Conservation (phyloP, 306 rosid species). For the Lablab purpureus region DNA sequence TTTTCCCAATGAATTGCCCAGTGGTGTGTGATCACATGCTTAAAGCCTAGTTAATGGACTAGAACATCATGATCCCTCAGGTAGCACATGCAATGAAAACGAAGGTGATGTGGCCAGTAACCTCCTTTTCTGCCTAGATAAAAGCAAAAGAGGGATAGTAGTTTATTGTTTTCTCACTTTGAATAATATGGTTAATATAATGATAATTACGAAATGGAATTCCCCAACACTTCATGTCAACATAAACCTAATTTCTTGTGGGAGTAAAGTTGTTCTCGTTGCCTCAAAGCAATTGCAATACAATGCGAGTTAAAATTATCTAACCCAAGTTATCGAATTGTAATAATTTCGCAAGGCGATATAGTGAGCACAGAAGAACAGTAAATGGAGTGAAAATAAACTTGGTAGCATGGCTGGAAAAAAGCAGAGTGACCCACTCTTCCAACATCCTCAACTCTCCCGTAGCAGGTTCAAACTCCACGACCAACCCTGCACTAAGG, state of each 20-base stretch:
- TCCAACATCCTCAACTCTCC: background rate
- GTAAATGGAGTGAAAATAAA: background rate
- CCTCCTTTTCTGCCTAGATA: conserved; percentile 8
- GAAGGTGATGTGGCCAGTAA: conserved; percentile 17
- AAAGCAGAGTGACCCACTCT: background rate
- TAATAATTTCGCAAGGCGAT: background rate
- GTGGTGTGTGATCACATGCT: background rate
- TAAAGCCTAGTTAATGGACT: background rate
- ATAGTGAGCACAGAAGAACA: background rate
- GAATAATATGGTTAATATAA: background rate
- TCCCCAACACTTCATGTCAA: no score
- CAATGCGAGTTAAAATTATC: background rate
- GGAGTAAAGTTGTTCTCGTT: background rate
- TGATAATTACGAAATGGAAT: background rate
- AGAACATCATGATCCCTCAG: background rate
- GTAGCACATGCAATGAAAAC: no score
- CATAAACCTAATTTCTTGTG: background rate
- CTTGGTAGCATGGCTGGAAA: background rate
- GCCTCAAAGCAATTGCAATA: background rate
- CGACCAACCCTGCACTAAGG: background rate
- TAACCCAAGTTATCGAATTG: background rate
- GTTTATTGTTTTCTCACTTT: background rate
- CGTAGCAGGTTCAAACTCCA: conserved; percentile 21
- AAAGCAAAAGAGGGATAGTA: background rate
- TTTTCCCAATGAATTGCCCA: background rate